These are phyloP conservation scores for Saussurea involucrata DNA, from an alignment of 129 eudicot genomes.

Conservation along the genomic window DNA sequence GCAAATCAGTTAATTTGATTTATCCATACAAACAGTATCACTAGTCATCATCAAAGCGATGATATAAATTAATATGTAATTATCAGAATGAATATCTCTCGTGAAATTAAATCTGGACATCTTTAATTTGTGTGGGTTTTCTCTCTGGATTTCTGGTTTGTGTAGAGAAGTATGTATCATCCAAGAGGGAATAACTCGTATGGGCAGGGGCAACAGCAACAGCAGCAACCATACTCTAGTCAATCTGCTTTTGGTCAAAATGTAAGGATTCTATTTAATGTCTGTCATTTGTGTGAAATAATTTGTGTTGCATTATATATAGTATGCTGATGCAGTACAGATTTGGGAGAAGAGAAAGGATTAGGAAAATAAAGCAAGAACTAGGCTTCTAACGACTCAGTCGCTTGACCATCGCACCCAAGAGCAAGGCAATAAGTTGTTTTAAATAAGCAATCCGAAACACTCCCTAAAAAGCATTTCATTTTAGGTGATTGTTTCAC, in stretches of 20 bases:
- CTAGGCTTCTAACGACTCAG: not conserved
- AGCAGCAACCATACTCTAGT: conserved; percentile 44
- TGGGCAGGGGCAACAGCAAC: conserved; percentile 54
- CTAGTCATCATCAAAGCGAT: not conserved
- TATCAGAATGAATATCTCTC: not conserved
- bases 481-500: not conserved
- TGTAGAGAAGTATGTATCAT: conserved; percentile 50
- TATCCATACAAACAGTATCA: not conserved
- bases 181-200: conserved; percentile 69
- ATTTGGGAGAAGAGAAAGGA: not conserved
- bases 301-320: not conserved
- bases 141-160: not conserved
- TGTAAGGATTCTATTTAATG: conserved; percentile 29
- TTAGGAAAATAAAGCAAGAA: not conserved
- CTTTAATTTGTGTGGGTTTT: conserved; percentile 2
- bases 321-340: not conserved
- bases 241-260: conserved; percentile 74
- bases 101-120: not conserved
- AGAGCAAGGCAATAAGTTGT: too few relatives aligned
- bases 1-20: not conserved
- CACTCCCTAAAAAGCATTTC: not conserved
- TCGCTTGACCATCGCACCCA: not conserved
- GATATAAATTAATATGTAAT: not conserved
- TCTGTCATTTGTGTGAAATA: not conserved
- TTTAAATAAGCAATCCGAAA: too few relatives aligned